A percentile compares a stretch with the other conserved stretches of the same genome.
phyloP scores from a whole-genome alignment of 352 stramenopile species.

The Globisporangium irregulare region DNA sequence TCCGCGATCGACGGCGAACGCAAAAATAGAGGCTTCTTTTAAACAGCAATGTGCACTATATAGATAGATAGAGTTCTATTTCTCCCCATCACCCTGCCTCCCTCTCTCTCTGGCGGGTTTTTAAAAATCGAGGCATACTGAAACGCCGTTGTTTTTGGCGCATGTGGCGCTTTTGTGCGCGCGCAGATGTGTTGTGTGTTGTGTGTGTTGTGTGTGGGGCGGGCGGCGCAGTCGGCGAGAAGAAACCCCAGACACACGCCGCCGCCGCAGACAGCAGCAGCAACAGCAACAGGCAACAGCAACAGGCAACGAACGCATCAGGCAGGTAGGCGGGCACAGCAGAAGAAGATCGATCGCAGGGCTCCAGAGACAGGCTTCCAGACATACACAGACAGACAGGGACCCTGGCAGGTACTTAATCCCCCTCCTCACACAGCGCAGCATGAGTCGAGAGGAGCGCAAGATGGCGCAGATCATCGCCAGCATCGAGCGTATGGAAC shows the following conservation, averaged over 20 bases:
- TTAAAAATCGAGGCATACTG: constrained; percentile 1
- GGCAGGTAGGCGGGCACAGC: not conserved
- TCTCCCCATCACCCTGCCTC: not conserved
- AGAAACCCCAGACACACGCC: not conserved
- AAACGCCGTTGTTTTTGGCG: not conserved
- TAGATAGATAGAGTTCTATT: too few relatives aligned
- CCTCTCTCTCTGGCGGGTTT: constrained; percentile 4
- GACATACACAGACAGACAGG: not conserved
- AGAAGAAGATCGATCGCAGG: not conserved
- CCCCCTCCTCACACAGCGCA: constrained; percentile 1
- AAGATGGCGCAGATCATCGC: constrained; percentile 83
- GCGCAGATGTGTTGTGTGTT: not conserved
- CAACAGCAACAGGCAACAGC: not conserved
- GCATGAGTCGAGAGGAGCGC: constrained; percentile 70
- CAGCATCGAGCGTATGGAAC: constrained; percentile 77
- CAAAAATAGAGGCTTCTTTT: too few relatives aligned
- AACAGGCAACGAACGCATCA: not conserved
- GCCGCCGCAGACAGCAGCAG: not conserved
- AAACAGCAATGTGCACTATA: too few relatives aligned
- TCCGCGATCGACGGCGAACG: too few relatives aligned
- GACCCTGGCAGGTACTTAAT: not conserved
- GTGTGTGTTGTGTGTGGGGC: constrained; percentile 1
- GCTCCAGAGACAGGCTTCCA: not conserved
- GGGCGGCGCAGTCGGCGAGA: constrained; percentile 1
- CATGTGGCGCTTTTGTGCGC: not conserved